A percentile compares a stretch with the other conserved stretches of the same genome.
Evolutionary conservation across 2,329 filamentous ascomycete species (phyloP).

Genomic region (Pseudogymnoascus sp.): DNA sequence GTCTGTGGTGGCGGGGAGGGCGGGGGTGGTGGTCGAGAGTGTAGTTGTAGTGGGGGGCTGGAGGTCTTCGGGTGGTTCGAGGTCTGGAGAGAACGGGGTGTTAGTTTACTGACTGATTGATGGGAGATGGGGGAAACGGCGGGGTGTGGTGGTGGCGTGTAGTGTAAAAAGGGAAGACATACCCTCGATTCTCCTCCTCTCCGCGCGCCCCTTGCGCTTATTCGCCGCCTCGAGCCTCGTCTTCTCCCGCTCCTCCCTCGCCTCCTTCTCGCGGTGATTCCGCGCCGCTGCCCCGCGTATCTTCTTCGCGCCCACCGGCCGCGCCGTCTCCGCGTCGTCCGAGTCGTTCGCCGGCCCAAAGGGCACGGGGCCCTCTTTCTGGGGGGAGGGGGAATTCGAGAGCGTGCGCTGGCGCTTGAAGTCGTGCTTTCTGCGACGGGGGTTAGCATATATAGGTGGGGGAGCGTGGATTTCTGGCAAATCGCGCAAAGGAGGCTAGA

Average conservation of each 20-base stretch:
- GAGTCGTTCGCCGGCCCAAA: constrained; percentile 52
- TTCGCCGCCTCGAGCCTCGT: constrained; percentile 66
- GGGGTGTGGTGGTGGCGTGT: neutral
- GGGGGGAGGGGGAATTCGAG: constrained; percentile 62
- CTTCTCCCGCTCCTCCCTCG: constrained; percentile 67
- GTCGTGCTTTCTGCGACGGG: constrained; percentile 53
- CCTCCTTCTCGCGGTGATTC: constrained; percentile 53
- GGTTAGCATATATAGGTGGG: constrained; percentile 17
- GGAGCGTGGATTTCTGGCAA: neutral
- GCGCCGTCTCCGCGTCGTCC: constrained; percentile 54
- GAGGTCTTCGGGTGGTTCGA: constrained; percentile 6
- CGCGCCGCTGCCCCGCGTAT: constrained; percentile 48
- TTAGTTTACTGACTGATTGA: neutral
- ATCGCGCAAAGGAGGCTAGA: constrained; percentile 21
- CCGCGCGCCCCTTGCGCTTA: constrained; percentile 74
- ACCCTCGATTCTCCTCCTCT: constrained; percentile 77
- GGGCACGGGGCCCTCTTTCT: constrained; percentile 32
- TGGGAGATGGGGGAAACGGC: neutral
- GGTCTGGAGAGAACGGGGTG: neutral
- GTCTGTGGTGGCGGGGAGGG: neutral
- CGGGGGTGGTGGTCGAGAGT: neutral
- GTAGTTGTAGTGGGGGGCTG: neutral
- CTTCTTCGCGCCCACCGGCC: constrained; percentile 49
- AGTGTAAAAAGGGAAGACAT: constrained; percentile 21
- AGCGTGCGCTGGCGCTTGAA: constrained; percentile 78